Base-by-base conservation (phyloP, 2,329 filamentous ascomycete species). In the Zasmidium angulare region DNA sequence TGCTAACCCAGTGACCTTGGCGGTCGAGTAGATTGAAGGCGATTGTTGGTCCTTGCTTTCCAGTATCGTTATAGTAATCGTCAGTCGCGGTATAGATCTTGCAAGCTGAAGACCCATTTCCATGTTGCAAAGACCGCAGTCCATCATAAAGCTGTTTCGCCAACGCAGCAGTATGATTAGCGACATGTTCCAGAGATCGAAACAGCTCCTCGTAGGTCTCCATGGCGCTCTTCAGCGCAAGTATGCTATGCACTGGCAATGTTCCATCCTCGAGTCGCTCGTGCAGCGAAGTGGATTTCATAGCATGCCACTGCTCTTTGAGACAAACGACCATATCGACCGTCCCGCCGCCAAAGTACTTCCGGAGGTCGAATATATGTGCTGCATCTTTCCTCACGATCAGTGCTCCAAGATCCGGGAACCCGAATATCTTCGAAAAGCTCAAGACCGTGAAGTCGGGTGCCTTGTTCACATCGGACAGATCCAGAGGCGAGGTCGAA, bases 381-480 rank as follows among this genome's bases (percentile, higher is more conserved):
- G 84, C 85, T 12, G 89, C 84, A 29, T 84, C 81, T 66, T 90
- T 92, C 46, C 89, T 86, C 12, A 98, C 86, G 26, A 98, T 86
- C 59, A 99, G 77, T 1, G 88, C 92, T 1, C 93, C 93, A 1
- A 98, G 79, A 71, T 98, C 91, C 0, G 93, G 93, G 65, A 97
- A 97, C 1, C 95, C 93, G 73, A 98, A 98, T n/a, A 97, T 93
- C 74, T 98, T 99, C 78, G 97, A 96, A 64, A 98, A 86, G 74
- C 93, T 97, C 46, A 98, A 70, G 0, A 91, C 89, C 0, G 86
- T 88, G 66, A 98, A 98, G 72, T 98, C 93, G 1, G 93, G 90
- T 0, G 89, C 86, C 0, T 76, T 71, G 0, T 79, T 77, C 0
- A 81, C 67, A 65, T 89, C 77, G 56, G 84, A 80, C 1, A 98